A percentile compares a stretch with the other conserved stretches of the same genome.
Conservation (phyloP, 2,329 filamentous ascomycete genomes). For the Trichophyton equinum region DNA sequence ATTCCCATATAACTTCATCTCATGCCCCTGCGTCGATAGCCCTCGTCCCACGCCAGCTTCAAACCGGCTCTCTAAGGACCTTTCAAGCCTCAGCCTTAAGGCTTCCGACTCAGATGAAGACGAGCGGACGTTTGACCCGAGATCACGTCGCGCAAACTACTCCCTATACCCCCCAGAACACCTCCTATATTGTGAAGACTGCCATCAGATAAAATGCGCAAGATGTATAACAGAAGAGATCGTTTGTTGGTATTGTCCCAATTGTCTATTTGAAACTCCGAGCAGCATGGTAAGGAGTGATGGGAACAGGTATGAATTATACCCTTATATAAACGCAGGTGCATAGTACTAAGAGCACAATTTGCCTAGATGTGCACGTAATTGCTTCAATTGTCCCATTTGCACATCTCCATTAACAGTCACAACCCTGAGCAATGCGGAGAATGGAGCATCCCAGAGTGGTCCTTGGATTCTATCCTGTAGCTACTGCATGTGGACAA, state of each 20-base stretch:
- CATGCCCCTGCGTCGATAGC: slow-evolving; percentile 15
- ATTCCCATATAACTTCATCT: slow-evolving; percentile 17
- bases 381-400: slow-evolving; percentile 88
- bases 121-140: slow-evolving; percentile 73
- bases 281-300: slow-evolving; percentile 86
- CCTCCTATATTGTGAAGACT: slow-evolving; percentile 93
- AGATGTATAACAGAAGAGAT: slow-evolving; percentile 89
- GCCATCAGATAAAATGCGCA: slow-evolving; percentile 87
- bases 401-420: slow-evolving; percentile 72
- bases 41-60: slow-evolving; percentile 7
- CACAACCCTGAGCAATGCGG: slow-evolving; percentile 52
- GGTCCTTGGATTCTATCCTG: slow-evolving; percentile 70
- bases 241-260: slow-evolving; percentile 88
- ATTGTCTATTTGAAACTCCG: slow-evolving; percentile 89
- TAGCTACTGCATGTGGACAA: slow-evolving; percentile 86
- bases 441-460: slow-evolving; percentile 28
- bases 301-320: slow-evolving; percentile 61
- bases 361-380: slow-evolving; percentile 64
- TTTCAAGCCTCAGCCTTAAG: slow-evolving; percentile 14
- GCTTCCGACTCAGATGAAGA: slow-evolving; percentile 49
- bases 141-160: slow-evolving; percentile 73
- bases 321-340: neutral
- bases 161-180: slow-evolving; percentile 88
- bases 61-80: slow-evolving; percentile 14
- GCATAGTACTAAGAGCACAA: neutral